Conservation (phyloP, 2,329 filamentous ascomycete species). For the Zymoseptoria brevis region DNA sequence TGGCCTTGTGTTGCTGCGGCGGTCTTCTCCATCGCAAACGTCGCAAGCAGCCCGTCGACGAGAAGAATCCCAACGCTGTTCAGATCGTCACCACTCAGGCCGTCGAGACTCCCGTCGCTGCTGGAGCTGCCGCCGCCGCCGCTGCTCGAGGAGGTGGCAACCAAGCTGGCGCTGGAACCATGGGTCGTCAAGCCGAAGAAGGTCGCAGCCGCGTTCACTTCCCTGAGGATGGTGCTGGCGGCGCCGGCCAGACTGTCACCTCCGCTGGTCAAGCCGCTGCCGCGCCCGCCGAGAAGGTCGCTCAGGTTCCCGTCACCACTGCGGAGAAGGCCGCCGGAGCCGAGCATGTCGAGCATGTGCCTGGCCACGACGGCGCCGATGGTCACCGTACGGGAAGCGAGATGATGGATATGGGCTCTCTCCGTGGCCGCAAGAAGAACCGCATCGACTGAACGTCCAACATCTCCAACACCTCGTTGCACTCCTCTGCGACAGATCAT, state of each 20-base stretch:
- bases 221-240: constrained; percentile 4
- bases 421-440: constrained; percentile 13
- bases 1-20: constrained; percentile 2
- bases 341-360: constrained; percentile 12
- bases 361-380: constrained; percentile 15
- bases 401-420: constrained; percentile 14
- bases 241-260: background rate
- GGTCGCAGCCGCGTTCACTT: constrained; percentile 20
- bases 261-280: constrained; percentile 1
- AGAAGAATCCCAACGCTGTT: background rate
- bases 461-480: background rate
- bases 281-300: constrained; percentile 5
- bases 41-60: background rate
- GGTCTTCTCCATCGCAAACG: background rate
- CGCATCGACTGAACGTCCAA: background rate
- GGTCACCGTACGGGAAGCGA: constrained; percentile 10
- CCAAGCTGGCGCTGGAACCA: constrained; percentile 11
- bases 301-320: background rate
- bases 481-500: background rate
- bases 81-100: background rate
- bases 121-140: constrained; percentile 1
- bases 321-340: background rate
- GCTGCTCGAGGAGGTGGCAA: background rate
- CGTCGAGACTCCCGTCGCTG: constrained; percentile 1
- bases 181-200: constrained; percentile 21